A percentile compares a stretch with the other conserved stretches of the same genome.
Evolutionary conservation across 2,329 filamentous ascomycete species (phyloP).

Genomic region (Microsporum canis): DNA sequence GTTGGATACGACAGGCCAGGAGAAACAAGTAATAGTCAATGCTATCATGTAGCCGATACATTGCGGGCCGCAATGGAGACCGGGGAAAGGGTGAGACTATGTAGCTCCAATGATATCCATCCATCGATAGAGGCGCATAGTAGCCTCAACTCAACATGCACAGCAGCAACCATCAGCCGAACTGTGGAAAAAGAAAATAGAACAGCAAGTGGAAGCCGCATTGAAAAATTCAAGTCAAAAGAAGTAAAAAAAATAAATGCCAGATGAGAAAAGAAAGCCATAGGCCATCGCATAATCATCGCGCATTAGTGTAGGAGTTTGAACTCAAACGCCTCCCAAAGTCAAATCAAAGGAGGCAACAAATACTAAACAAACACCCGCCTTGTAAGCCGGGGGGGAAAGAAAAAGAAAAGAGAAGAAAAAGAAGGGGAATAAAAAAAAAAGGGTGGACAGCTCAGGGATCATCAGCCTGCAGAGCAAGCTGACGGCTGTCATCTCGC

Average conservation of each 20-base stretch:
- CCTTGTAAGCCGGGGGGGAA: not conserved
- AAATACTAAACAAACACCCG: not conserved
- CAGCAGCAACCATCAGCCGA: constrained; percentile 2
- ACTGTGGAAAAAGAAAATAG: constrained; percentile 10
- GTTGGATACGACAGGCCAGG: not conserved
- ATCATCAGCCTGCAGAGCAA: constrained; percentile 6
- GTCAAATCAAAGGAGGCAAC: not conserved
- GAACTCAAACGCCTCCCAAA: not conserved
- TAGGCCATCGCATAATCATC: constrained; percentile 4
- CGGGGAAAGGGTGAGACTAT: constrained; percentile 5
- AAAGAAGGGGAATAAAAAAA: not conserved
- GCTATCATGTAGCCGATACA: constrained; percentile 12
- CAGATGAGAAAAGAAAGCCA: not conserved
- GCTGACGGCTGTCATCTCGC: not conserved
- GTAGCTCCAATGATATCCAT: constrained; percentile 13
- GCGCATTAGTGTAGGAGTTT: constrained; percentile 5
- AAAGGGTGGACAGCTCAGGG: constrained; percentile 2
- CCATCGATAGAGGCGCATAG: not conserved
- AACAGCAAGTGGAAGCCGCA: not conserved
- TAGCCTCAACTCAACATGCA: not conserved
- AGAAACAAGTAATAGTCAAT: not conserved
- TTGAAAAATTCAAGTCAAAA: not conserved
- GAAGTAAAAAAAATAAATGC: not conserved
- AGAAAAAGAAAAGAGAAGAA: not conserved
- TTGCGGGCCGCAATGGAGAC: constrained; percentile 6